Evolutionary conservation across 495 filamentous ascomycete species (phyloP).

Genomic region (Aspergillus haitiensis): DNA sequence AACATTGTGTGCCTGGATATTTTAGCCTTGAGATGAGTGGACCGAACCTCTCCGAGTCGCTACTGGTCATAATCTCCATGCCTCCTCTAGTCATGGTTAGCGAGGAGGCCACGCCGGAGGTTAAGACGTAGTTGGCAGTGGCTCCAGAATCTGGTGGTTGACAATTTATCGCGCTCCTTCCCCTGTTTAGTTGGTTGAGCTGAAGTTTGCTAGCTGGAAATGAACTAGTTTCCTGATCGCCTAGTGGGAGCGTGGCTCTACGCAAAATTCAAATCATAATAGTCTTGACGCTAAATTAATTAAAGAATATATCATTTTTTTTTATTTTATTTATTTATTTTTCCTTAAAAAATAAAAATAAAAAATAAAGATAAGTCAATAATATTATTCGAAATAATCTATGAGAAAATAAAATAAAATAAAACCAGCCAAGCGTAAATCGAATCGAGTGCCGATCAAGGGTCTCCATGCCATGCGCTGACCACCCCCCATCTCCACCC

Average conservation of each 20-base stretch:
- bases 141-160: constrained; percentile 1
- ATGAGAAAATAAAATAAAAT: constrained; percentile 8
- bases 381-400: neutral
- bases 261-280: constrained; percentile 28
- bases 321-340: too few relatives aligned
- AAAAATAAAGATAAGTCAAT: neutral
- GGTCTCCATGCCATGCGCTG: constrained; percentile 24
- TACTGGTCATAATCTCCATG: constrained; percentile 12
- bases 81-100: neutral
- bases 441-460: constrained; percentile 14
- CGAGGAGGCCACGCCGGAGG: constrained; percentile 8
- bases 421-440: constrained; percentile 6
- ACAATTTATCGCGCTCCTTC: neutral
- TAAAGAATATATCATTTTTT: neutral
- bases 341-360: constrained; percentile 5
- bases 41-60: constrained; percentile 10
- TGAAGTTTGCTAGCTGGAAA: constrained; percentile 9
- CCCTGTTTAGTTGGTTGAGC: neutral
- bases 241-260: constrained; percentile 23
- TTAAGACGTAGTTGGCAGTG: constrained; percentile 14
- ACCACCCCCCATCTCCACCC: constrained; percentile 8
- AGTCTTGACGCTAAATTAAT: constrained; percentile 12
- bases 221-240: constrained; percentile 6
- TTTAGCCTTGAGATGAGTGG: neutral
- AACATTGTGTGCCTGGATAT: constrained; percentile 9